Percentiles rank a stretch among this genome's conserved stretches.
These are phyloP conservation scores for Yamadazyma buinensis DNA, from an alignment of 1,139 yeast species.

Conservation along the genomic window DNA sequence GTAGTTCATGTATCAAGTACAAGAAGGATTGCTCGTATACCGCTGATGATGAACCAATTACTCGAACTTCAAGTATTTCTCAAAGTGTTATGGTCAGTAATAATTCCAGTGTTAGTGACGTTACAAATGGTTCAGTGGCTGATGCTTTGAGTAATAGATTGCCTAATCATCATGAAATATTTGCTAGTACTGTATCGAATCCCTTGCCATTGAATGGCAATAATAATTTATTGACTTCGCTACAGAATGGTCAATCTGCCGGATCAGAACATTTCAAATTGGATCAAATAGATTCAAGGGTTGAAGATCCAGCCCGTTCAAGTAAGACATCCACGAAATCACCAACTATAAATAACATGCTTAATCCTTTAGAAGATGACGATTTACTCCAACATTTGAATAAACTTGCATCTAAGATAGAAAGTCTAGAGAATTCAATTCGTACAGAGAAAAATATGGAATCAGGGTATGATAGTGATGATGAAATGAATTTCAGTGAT, in stretches of 20 bases:
- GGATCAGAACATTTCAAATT: too few species aligned
- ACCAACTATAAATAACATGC: background rate
- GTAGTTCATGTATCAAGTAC: slow-evolving; percentile 35
- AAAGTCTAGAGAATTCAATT: slow-evolving; percentile 5
- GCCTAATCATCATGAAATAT: too few species aligned
- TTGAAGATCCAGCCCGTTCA: too few species aligned
- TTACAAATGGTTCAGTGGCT: too few species aligned
- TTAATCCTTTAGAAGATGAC: slow-evolving; percentile 1
- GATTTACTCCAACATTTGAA: slow-evolving; percentile 3
- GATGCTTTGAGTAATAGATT: too few species aligned
- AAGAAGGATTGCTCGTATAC: slow-evolving; percentile 20
- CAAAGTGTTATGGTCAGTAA: too few species aligned
- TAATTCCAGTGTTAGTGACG: too few species aligned
- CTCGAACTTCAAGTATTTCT: background rate
- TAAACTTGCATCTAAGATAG: slow-evolving; percentile 5
- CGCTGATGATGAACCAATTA: background rate
- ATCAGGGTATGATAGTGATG: slow-evolving; percentile 8
- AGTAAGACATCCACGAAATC: background rate
- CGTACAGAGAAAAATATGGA: slow-evolving; percentile 1
- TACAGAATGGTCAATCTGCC: too few species aligned
- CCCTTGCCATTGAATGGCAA: too few species aligned
- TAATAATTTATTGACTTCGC: too few species aligned
- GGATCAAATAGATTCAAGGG: too few species aligned
- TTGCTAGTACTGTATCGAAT: too few species aligned
- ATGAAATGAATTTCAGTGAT: slow-evolving; percentile 6